Conservation (phyloP, 1,284 basidiomycete species). For the Rhodotorula sp. region DNA sequence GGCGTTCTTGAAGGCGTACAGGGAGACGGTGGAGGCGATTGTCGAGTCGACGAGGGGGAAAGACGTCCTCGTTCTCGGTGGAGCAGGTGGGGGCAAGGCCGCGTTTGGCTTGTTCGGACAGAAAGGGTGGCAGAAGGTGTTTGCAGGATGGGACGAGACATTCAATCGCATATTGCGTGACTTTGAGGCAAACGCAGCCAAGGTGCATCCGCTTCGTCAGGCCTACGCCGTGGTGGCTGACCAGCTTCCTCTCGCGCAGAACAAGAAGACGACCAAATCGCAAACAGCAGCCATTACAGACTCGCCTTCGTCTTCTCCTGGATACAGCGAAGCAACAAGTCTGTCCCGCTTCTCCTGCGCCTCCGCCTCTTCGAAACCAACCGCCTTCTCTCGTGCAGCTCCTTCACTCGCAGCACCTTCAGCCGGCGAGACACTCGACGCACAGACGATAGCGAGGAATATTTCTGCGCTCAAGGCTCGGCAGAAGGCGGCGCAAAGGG, state of each 20-base stretch:
- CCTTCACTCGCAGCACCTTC: neutral
- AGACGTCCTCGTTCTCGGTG: conserved; percentile 2
- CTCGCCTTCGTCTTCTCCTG: neutral
- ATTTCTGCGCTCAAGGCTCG: conserved; percentile 85
- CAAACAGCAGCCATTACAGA: neutral
- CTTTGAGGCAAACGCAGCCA: conserved; percentile 70
- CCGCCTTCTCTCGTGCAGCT: neutral
- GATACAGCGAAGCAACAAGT: conserved; percentile 21
- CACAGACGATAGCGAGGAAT: conserved; percentile 86
- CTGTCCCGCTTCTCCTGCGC: neutral
- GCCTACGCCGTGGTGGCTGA: neutral
- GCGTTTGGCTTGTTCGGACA: neutral
- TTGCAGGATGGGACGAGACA: conserved; percentile 75
- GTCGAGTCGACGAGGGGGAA: conserved; percentile 21
- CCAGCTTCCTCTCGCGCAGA: neutral
- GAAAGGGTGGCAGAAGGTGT: conserved; percentile 43
- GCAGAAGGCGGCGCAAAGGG: conserved; percentile 57
- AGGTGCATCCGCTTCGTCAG: conserved; percentile 51
- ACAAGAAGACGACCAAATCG: neutral
- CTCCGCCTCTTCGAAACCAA: neutral
- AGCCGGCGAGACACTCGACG: conserved; percentile 53
- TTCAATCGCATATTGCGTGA: conserved; percentile 74
- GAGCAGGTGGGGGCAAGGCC: conserved; percentile 44
- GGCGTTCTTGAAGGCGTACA: conserved; percentile 79
- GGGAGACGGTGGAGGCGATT: conserved; percentile 32